Evolutionary conservation across 768 basidiomycete species (phyloP).

Genomic region (Naganishia vaughanmartiniae): DNA sequence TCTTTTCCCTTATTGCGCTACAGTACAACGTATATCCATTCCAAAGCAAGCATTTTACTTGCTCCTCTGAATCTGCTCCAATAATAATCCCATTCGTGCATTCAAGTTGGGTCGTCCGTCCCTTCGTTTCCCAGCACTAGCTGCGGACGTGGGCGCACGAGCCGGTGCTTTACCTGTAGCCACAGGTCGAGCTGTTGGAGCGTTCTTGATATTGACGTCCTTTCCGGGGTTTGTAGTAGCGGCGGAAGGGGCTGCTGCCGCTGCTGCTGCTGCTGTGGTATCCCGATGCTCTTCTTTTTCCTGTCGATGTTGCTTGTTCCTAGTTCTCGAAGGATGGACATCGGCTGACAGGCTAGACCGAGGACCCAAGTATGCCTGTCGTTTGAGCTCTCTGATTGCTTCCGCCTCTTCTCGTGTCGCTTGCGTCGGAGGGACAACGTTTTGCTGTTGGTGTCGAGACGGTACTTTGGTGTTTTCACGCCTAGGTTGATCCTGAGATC

Average conservation of each 20-base stretch:
- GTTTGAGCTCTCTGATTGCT: slow-evolving; percentile 28
- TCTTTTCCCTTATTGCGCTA: background rate
- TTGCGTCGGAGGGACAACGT: background rate
- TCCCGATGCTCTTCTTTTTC: background rate
- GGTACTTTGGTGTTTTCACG: background rate
- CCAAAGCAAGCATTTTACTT: slow-evolving; percentile 10
- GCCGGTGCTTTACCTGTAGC: background rate
- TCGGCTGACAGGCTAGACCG: background rate
- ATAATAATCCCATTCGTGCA: slow-evolving; percentile 76
- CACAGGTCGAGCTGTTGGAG: background rate
- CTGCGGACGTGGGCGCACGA: background rate
- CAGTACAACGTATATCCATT: background rate
- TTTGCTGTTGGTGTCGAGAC: background rate
- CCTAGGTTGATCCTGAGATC: slow-evolving; percentile 5
- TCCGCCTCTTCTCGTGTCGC: background rate
- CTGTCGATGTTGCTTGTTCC: slow-evolving; percentile 8
- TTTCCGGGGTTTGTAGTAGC: background rate
- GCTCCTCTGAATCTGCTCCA: slow-evolving; percentile 72
- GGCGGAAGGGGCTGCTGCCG: background rate
- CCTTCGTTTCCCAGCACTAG: background rate
- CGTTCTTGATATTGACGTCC: background rate
- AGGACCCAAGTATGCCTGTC: slow-evolving; percentile 26
- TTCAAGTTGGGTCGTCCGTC: slow-evolving; percentile 72
- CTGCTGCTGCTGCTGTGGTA: background rate
- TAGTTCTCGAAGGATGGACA: slow-evolving; percentile 14